Percentiles rank a stretch among this genome's conserved stretches.
Evolutionary conservation across 768 basidiomycete genomes (phyloP).

Genomic region (Clavulina sp.): DNA sequence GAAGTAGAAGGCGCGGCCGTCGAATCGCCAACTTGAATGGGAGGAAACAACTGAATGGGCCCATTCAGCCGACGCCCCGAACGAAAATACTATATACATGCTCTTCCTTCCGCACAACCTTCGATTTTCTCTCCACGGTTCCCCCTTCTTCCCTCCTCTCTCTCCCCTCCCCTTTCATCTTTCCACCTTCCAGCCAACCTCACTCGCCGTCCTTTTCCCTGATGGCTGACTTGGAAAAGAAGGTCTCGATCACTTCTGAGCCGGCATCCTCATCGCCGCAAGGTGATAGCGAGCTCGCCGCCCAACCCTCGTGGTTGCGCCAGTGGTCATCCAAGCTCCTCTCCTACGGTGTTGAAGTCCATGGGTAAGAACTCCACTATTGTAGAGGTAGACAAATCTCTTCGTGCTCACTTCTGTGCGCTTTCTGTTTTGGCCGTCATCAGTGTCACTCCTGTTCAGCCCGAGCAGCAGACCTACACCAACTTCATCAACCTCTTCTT

Average conservation of each 20-base stretch:
- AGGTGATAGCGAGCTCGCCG: not conserved
- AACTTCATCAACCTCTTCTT: conserved; percentile 49
- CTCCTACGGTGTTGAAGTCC: not conserved
- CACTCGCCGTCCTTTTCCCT: not conserved
- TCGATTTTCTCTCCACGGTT: too few relatives aligned
- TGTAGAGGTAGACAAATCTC: not conserved
- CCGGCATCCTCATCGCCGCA: too few relatives aligned
- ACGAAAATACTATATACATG: too few relatives aligned
- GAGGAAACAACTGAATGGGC: too few relatives aligned
- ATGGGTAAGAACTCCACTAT: not conserved
- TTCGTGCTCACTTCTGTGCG: not conserved
- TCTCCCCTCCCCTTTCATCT: not conserved
- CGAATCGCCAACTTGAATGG: too few relatives aligned
- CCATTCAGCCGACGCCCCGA: too few relatives aligned
- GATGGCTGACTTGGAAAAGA: not conserved
- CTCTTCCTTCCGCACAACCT: too few relatives aligned
- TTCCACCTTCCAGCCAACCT: not conserved
- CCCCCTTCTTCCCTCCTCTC: not conserved
- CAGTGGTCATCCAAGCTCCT: not conserved
- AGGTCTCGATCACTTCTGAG: not conserved
- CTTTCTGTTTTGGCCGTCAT: not conserved
- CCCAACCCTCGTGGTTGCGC: not conserved
- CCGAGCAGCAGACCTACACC: conserved; percentile 35
- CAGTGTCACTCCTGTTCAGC: conserved; percentile 32
- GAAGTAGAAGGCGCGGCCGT: too few relatives aligned